Evolutionary conservation across 2,329 filamentous ascomycete species (phyloP), one percentile per base, ranked within the genome.

Genomic region (Volutella citrinella): DNA sequence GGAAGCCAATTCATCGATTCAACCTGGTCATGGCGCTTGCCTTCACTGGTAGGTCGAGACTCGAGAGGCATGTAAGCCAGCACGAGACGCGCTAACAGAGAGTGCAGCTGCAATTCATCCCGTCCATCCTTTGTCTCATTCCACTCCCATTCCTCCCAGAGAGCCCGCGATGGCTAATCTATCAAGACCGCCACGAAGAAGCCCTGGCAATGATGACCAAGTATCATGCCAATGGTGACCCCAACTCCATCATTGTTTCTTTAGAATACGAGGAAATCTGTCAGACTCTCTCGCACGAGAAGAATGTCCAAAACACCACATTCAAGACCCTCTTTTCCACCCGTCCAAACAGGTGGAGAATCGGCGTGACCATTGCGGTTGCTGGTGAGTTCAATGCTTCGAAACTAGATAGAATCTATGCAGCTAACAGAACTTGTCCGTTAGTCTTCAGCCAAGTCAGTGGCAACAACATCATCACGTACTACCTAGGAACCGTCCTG

Each of bases 11-110:
- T 24, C 23, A 31, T 31, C 16, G 29, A 31, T 13, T 31, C 16
- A 11, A 36, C 34, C 12, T 36, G 34, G 34, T 32, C 34, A 13
- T 36, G 34, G 34, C 34, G 34, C 7, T 23, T 31, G 8, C 34
- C 29, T 3, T 31, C 34, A 10, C 18, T 36, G 9, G 34, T 31
- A 27, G 7, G 33, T 30, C 7, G 7, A 19, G 16, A 23, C 8
- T 24, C n/a, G n/a, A n/a, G n/a, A n/a, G n/a, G n/a, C n/a, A n/a
- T n/a, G n/a, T n/a, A n/a, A n/a, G n/a, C n/a, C n/a, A n/a, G n/a
- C n/a, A n/a, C n/a, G n/a, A n/a, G n/a, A n/a, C n/a, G n/a, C n/a
- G n/a, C n/a, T n/a, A n/a, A n/a, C n/a, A 12, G 14, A 5, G 16
- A 10, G 14, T 19, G n/a, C 9, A 36, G 27, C 27, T 36, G 1